These are phyloP conservation scores for Colletotrichum scovillei DNA, from an alignment of 2,329 filamentous ascomycete genomes.

Conservation along the genomic window DNA sequence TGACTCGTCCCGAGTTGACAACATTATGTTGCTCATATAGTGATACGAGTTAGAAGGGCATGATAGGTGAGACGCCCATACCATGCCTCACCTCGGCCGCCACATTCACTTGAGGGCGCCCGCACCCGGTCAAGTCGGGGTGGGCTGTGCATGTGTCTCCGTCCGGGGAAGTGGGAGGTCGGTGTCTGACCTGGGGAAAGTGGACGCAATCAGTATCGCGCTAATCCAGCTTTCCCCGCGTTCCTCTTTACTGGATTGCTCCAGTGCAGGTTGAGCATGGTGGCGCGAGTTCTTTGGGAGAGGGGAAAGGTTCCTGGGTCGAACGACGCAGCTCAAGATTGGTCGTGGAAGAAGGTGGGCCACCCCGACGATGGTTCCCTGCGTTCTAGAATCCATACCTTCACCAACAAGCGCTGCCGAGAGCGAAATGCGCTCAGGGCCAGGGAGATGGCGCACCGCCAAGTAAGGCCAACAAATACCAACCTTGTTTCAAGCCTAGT, in stretches of 20 bases:
- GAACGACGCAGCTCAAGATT: background rate
- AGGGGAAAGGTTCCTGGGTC: background rate
- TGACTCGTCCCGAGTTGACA: constrained; percentile 20
- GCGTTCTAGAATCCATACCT: constrained; percentile 13
- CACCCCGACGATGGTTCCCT: background rate
- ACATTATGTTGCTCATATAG: background rate
- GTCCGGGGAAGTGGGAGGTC: constrained; percentile 11
- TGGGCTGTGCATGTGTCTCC: constrained; percentile 16
- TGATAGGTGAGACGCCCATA: background rate
- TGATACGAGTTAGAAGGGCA: background rate
- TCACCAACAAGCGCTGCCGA: constrained; percentile 6
- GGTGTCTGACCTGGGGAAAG: background rate
- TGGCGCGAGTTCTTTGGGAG: background rate
- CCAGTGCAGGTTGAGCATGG: background rate
- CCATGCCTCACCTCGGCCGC: background rate
- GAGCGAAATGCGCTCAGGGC: constrained; percentile 12
- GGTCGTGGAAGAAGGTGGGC: background rate
- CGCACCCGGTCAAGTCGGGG: constrained; percentile 3
- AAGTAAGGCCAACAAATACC: constrained; percentile 18
- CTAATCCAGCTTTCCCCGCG: constrained; percentile 10
- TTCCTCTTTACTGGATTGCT: background rate
- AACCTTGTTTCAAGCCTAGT: constrained; percentile 25
- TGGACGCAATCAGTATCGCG: background rate
- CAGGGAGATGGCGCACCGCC: constrained; percentile 27
- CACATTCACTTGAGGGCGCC: background rate